Base-by-base conservation (phyloP, 1,139 yeast genomes). In the Candida anutae region DNA sequence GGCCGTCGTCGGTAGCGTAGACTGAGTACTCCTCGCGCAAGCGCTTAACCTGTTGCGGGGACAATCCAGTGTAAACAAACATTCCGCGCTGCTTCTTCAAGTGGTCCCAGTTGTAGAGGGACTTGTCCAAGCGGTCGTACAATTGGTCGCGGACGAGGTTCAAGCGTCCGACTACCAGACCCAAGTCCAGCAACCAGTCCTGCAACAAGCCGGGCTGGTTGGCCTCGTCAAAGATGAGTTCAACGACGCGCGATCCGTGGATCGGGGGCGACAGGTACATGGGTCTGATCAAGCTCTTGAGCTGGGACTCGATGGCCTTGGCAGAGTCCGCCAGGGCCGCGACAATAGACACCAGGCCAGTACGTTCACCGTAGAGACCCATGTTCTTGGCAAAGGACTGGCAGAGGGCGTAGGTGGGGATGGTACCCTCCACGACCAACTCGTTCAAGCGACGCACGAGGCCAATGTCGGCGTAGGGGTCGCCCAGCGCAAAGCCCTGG, bases 331-430 rank as follows among this genome's bases (percentile, higher is more conserved):
- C 49, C n/a, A 60, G 53, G 35, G 66, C 62, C 28, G 77, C 63
- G 33, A 78, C 60, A 27, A 79, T 58, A 28, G 84, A 80, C 29
- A 88, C 64, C n/a, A 94, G 83, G 9, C 97, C 96, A 26, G 87
- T 87, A 55, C 97, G 77, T 64, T 90, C 95, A 43, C 96, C 95
- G 55, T 90, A 87, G 35, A 88, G 72, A 19, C 98, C 98, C 90
- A 90, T 83, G 65, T 88, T 88, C 62, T 88, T 88, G 41, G 97
- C 94, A 59, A 88, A 88, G 3, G 95, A 85, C 61, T 85, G 95
- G 53, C 94, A 82, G 35, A 84, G 64, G 29, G 82, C 69, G 39
- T 78, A 57, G 28, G 80, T 70, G 38, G 74, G 52, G 33, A 71
- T 50, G 42, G 60, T 55, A 33, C 69, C 70, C 30, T 54, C 55